Evolutionary conservation across 805 yeast species (phyloP).

Genomic region (Kazachstania taianensis): DNA sequence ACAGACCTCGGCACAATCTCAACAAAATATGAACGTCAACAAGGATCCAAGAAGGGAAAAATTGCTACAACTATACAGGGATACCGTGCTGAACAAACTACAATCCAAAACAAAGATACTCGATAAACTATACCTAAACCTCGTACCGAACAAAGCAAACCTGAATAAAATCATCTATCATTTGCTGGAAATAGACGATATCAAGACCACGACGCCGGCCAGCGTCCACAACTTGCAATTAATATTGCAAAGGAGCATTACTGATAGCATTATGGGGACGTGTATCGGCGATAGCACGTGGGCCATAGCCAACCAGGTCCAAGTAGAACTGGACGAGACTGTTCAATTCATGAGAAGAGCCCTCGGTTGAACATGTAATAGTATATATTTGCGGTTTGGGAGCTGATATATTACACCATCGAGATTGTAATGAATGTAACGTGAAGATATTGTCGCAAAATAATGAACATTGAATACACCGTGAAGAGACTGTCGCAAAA

Average conservation of each 20-base stretch:
- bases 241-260: conserved; percentile 23
- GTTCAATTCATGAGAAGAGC: conserved; percentile 30
- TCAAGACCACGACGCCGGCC: conserved; percentile 20
- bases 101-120: conserved; percentile 19
- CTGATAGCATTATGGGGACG: conserved; percentile 23
- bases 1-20: background rate
- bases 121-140: conserved; percentile 13
- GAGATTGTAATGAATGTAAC: too few species aligned
- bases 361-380: conserved; percentile 20
- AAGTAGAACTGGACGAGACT: conserved; percentile 26
- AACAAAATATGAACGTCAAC: conserved; percentile 1
- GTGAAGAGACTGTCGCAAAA: too few species aligned
- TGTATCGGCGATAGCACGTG: conserved; percentile 17
- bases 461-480: too few species aligned
- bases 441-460: too few species aligned
- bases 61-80: conserved; percentile 24
- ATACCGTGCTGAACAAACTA: conserved; percentile 26
- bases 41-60: conserved; percentile 25
- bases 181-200: conserved; percentile 13
- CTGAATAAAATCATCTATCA: conserved; percentile 8
- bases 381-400: too few species aligned
- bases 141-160: conserved; percentile 5
- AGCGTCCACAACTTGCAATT: conserved; percentile 27
- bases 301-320: conserved; percentile 22
- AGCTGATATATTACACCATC: too few species aligned